Evolutionary conservation across 208 protist genomes (phyloP), one percentile per base, ranked within the genome.

Genomic region (Acanthamoeba divionensis): DNA sequence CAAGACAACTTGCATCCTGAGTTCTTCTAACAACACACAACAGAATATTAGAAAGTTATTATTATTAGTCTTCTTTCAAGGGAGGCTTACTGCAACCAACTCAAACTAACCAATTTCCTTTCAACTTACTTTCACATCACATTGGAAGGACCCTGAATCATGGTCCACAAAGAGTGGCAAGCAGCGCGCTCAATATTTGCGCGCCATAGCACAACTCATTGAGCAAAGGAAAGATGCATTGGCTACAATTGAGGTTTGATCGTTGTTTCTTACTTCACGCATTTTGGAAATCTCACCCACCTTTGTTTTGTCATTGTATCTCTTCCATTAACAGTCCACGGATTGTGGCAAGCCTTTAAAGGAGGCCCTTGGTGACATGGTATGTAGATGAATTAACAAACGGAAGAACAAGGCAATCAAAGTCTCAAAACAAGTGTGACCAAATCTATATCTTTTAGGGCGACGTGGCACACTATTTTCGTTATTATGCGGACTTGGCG

Each of bases 401-500:
- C n/a, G n/a, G n/a, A n/a, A n/a, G n/a, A n/a, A n/a, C n/a, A n/a
- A n/a, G n/a, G n/a, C n/a, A n/a, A n/a, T n/a, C n/a, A n/a, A n/a
- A n/a, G n/a, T n/a, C n/a, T n/a, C n/a, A n/a, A n/a, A n/a, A n/a
- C n/a, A n/a, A n/a, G n/a, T n/a, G n/a, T n/a, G n/a, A n/a, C n/a
- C n/a, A n/a, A n/a, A n/a, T n/a, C n/a, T n/a, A n/a, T n/a, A n/a
- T n/a, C n/a, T n/a, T n/a, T n/a, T n/a, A 60, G 52, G 18, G 9
- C 21, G 79, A 88, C 1, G 52, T 57, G 0, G 79, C 36, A 26
- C 38, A 13, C 18, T 88, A 71, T 41, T 73, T 88, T 75, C 79
- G 55, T 13, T 88, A 73, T 38, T 88, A 88, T 38, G 79, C 79
- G 8, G 24, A 33, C 2, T 45, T 88, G 79, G 79, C 79, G 15